Evolutionary conservation across 208 protist species (phyloP).

Genomic region (Trypanosoma conorhini): DNA sequence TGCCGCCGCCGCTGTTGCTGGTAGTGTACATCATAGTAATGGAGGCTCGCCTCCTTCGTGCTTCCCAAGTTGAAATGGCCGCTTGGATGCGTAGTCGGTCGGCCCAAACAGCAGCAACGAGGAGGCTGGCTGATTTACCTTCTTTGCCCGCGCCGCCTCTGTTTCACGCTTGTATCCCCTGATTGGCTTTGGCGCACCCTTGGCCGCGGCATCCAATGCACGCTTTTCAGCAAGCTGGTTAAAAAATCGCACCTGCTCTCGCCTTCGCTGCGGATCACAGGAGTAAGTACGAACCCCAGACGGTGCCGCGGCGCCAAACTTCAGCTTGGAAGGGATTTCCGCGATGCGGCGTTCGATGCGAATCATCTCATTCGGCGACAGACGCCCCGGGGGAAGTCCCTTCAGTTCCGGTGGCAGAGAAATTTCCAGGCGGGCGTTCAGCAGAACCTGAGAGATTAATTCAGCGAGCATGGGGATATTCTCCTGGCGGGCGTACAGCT

Average conservation of each 20-base stretch:
- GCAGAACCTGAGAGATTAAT: conserved; percentile 61
- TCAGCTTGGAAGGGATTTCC: conserved; percentile 39
- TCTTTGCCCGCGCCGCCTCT: conserved; percentile 17
- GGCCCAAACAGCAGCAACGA: conserved; percentile 19
- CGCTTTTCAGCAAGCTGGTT: conserved; percentile 39
- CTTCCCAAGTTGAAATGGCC: conserved; percentile 17
- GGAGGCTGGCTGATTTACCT: conserved; percentile 8
- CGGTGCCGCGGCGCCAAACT: conserved; percentile 46
- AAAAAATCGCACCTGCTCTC: conserved; percentile 82
- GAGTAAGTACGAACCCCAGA: conserved; percentile 76
- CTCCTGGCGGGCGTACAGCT: conserved; percentile 77
- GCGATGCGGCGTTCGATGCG: conserved; percentile 23
- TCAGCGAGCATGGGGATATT: conserved; percentile 54
- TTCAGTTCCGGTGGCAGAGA: conserved; percentile 9
- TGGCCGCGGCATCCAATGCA: not conserved
- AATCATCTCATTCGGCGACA: conserved; percentile 19
- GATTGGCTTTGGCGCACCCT: not conserved
- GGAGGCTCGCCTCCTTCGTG: not conserved
- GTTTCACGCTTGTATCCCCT: conserved; percentile 20
- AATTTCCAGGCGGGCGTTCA: conserved; percentile 22
- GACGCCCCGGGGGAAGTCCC: not conserved
- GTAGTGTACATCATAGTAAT: not conserved
- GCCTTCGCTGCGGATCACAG: conserved; percentile 53
- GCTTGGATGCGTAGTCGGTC: conserved; percentile 26
- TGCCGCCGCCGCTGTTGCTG: not conserved